Conservation (phyloP, 352 stramenopile genomes). For the Globisporangium megalacanthum region DNA sequence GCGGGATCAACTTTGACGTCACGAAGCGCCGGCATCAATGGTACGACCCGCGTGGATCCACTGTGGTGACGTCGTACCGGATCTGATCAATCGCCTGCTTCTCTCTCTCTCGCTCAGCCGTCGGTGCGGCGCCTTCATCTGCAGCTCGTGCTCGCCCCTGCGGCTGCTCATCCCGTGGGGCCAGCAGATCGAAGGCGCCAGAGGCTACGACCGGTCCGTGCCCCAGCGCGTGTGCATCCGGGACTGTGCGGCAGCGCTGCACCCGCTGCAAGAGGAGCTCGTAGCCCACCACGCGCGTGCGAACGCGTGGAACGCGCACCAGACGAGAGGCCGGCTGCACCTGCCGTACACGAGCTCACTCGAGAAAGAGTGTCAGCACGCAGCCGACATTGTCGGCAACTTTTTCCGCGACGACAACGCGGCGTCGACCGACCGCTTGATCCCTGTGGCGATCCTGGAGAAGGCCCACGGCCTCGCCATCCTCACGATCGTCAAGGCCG, state of each 20-base stretch:
- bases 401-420: constrained; percentile 69
- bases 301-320: constrained; percentile 76
- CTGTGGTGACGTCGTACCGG: too few relatives aligned
- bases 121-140: constrained; percentile 68
- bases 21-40: constrained; percentile 61
- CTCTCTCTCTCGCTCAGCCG: constrained; percentile 9
- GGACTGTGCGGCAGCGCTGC: constrained; percentile 66
- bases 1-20: constrained; percentile 63
- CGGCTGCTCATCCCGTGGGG: constrained; percentile 74
- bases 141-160: constrained; percentile 57
- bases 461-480: constrained; percentile 78
- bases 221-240: constrained; percentile 75
- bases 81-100: too few relatives aligned
- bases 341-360: constrained; percentile 68
- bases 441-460: constrained; percentile 79
- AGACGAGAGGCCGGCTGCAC: constrained; percentile 65
- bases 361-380: constrained; percentile 70
- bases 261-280: constrained; percentile 63
- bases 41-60: constrained; percentile 15
- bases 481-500: constrained; percentile 81
- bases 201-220: constrained; percentile 62
- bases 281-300: constrained; percentile 70
- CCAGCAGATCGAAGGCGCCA: constrained; percentile 42
- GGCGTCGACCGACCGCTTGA: constrained; percentile 66
- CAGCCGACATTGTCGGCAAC: constrained; percentile 76